These are phyloP conservation scores for Massospora cicadina DNA, from an alignment of 371 early-diverging fungal genomes.

Conservation along the genomic window DNA sequence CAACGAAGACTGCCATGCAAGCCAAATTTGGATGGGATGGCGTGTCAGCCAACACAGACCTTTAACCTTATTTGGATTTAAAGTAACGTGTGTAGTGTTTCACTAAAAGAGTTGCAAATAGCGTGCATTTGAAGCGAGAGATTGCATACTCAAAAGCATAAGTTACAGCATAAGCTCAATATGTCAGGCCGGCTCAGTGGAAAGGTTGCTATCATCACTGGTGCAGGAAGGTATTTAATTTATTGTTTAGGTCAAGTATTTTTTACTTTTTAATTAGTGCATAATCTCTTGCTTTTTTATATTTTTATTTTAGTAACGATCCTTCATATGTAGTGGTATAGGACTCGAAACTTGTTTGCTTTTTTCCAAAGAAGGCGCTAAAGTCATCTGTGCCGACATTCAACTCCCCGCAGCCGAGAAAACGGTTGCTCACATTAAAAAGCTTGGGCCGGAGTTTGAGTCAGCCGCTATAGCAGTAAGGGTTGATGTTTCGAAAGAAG, in stretches of 20 bases:
- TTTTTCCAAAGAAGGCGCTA: slow-evolving; percentile 70
- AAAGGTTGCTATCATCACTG: slow-evolving; percentile 77
- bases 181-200: slow-evolving; percentile 27
- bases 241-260: not conserved
- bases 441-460: slow-evolving; percentile 16
- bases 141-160: too few relatives aligned
- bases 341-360: slow-evolving; percentile 55
- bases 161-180: too few relatives aligned
- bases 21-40: too few relatives aligned
- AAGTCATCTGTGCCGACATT: slow-evolving; percentile 60
- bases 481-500: slow-evolving; percentile 57
- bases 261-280: not conserved
- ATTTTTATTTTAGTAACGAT: not conserved
- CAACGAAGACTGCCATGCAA: too few relatives aligned
- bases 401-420: slow-evolving; percentile 34
- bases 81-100: too few relatives aligned
- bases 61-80: too few relatives aligned
- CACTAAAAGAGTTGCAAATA: too few relatives aligned
- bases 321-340: slow-evolving; percentile 39
- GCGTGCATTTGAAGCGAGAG: too few relatives aligned
- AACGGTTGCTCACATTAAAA: slow-evolving; percentile 27
- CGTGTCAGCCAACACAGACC: too few relatives aligned
- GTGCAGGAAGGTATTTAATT: slow-evolving; percentile 50
- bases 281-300: not conserved
- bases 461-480: slow-evolving; percentile 25